Percentiles rank a stretch among this genome's conserved stretches.
Evolutionary conservation across 495 filamentous ascomycete species (phyloP).

Genomic region (Gamarada debralockiae): DNA sequence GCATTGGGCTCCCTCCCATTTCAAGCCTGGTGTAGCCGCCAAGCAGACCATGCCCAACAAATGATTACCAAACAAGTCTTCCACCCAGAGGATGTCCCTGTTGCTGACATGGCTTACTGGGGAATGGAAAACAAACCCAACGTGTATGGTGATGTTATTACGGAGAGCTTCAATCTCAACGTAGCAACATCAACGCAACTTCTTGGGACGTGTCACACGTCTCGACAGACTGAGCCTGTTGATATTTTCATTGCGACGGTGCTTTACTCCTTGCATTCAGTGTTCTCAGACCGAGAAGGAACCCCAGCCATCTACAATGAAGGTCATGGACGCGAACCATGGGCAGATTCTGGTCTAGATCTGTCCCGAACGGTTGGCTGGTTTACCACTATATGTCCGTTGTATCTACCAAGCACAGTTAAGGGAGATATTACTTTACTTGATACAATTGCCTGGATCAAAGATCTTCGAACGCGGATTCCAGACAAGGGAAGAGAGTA

Average conservation of each 20-base stretch:
- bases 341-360: slow-evolving; percentile 43
- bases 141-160: slow-evolving; percentile 47
- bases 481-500: too few relatives aligned
- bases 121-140: slow-evolving; percentile 37
- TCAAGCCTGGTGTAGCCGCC: slow-evolving; percentile 1
- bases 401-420: slow-evolving; percentile 27
- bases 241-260: slow-evolving; percentile 51
- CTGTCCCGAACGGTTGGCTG: slow-evolving; percentile 57
- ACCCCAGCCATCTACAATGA: slow-evolving; percentile 35
- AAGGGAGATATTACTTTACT: too few relatives aligned
- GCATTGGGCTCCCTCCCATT: slow-evolving; percentile 7
- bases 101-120: slow-evolving; percentile 39
- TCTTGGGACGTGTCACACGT: slow-evolving; percentile 41
- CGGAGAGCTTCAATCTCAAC: slow-evolving; percentile 44
- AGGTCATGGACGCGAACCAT: slow-evolving; percentile 53
- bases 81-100: slow-evolving; percentile 1
- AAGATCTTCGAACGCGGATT: too few relatives aligned
- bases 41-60: background rate
- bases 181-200: slow-evolving; percentile 36
- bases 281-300: slow-evolving; percentile 19
- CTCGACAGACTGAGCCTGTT: slow-evolving; percentile 45
- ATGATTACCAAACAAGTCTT: background rate
- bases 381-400: slow-evolving; percentile 55
- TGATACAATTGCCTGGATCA: too few relatives aligned
- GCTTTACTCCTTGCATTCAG: slow-evolving; percentile 44